Conservation (phyloP, 73 alveolate genomes). For the Paramecium pentaurelia region DNA sequence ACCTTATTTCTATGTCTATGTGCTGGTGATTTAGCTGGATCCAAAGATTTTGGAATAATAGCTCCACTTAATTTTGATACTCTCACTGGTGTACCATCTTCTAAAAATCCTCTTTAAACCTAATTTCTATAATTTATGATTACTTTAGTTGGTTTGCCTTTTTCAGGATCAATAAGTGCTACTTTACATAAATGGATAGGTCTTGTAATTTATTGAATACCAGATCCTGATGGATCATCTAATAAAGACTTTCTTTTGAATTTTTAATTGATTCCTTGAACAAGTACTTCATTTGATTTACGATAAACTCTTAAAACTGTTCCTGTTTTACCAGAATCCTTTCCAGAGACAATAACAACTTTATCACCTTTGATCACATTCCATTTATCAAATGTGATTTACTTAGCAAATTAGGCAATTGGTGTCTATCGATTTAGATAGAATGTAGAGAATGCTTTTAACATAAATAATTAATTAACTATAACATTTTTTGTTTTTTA, state of each 20-base stretch:
- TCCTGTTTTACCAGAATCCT: conserved; percentile 76
- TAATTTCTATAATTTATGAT: neutral
- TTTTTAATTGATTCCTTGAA: conserved; percentile 75
- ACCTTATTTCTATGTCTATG: conserved; percentile 69
- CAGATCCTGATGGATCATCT: conserved; percentile 21
- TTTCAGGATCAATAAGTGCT: conserved; percentile 84
- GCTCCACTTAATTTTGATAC: conserved; percentile 79
- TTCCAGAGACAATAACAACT: conserved; percentile 79
- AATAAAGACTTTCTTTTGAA: conserved; percentile 24
- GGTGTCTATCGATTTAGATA: neutral
- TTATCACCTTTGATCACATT: conserved; percentile 76
- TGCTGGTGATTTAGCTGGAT: conserved; percentile 64
- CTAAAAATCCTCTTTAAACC: conserved; percentile 67
- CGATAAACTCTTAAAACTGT: conserved; percentile 71
- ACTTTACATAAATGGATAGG: conserved; percentile 88
- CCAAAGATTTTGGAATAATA: conserved; percentile 73
- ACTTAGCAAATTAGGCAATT: neutral
- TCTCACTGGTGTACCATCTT: conserved; percentile 79
- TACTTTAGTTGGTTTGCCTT: conserved; percentile 68
- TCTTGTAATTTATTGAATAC: conserved; percentile 17
- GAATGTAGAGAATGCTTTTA: neutral
- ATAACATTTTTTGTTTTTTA: neutral
- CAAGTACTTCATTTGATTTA: conserved; percentile 70
- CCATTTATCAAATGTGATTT: conserved; percentile 66
- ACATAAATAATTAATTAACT: neutral